Percentiles rank a stretch among this genome's conserved stretches.
Conservation (phyloP, 73 alveolate species). For the Paramecium sonneborni region DNA sequence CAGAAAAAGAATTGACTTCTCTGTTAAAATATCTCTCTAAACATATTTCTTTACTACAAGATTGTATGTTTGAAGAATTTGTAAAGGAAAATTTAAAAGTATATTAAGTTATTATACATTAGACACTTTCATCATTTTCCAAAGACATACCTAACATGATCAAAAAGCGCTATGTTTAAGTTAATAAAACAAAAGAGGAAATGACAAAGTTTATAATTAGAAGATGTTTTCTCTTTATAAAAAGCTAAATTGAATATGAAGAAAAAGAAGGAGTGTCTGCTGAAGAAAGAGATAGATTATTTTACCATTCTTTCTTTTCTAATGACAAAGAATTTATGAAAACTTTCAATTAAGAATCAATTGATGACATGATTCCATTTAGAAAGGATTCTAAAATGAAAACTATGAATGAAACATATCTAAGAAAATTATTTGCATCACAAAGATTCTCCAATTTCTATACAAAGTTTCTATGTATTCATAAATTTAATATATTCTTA, state of each 20-base stretch:
- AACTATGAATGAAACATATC: slow-evolving; percentile 30
- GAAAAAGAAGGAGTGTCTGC: slow-evolving; percentile 31
- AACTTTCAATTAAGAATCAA: neutral
- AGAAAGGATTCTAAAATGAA: slow-evolving; percentile 50
- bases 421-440: neutral
- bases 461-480: neutral
- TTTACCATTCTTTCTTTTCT: slow-evolving; percentile 32
- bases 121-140: neutral
- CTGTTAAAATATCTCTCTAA: neutral
- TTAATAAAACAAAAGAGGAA: slow-evolving; percentile 52
- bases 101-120: neutral
- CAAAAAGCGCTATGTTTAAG: neutral
- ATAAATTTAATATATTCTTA: neutral
- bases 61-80: neutral
- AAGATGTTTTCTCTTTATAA: slow-evolving; percentile 49
- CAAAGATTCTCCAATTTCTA: neutral
- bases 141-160: slow-evolving; percentile 14
- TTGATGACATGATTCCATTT: slow-evolving; percentile 40
- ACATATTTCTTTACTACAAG: neutral
- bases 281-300: slow-evolving; percentile 34
- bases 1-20: neutral
- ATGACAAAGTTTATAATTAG: slow-evolving; percentile 44
- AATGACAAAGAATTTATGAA: neutral
- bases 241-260: neutral
- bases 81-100: neutral